A percentile compares a stretch with the other conserved stretches of the same genome.
phyloP scores from a whole-genome alignment of 352 stramenopile species.

The Thraustotheca clavata region DNA sequence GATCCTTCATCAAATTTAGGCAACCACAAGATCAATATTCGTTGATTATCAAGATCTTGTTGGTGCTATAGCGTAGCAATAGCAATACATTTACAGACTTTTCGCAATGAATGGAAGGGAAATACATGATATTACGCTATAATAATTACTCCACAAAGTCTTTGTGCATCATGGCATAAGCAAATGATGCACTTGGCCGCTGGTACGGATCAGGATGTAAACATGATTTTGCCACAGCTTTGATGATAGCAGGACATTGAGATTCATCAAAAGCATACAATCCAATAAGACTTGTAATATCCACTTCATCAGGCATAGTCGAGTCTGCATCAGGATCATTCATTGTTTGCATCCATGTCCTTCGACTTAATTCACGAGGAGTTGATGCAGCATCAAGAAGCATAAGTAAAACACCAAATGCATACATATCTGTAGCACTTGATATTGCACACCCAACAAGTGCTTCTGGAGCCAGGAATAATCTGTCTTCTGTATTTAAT shows the following conservation, averaged over 20 bases:
- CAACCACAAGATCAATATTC: too few relatives aligned
- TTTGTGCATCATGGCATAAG: conserved; percentile 15
- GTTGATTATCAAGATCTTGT: too few relatives aligned
- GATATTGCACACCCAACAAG: conserved; percentile 30
- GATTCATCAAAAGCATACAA: background rate
- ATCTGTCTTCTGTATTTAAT: conserved; percentile 23
- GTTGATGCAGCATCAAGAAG: conserved; percentile 41
- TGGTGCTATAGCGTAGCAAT: too few relatives aligned
- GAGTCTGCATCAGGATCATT: background rate
- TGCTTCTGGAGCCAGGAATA: conserved; percentile 50
- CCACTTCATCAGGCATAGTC: background rate
- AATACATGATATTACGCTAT: too few relatives aligned
- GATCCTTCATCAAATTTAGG: too few relatives aligned
- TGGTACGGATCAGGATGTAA: background rate
- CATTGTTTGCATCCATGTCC: background rate
- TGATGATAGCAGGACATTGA: conserved; percentile 1
- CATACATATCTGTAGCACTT: conserved; percentile 53
- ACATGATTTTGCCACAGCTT: conserved; percentile 7
- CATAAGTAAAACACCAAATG: conserved; percentile 53
- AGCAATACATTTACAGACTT: too few relatives aligned
- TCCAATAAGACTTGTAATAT: background rate
- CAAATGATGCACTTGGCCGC: conserved; percentile 15
- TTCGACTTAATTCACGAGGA: background rate
- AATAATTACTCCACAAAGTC: background rate
- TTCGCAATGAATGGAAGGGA: too few relatives aligned